Evolutionary conservation across 140 eudicot species (phyloP), one percentile per base, ranked within the genome.

Genomic region (Anethum foeniculum): DNA sequence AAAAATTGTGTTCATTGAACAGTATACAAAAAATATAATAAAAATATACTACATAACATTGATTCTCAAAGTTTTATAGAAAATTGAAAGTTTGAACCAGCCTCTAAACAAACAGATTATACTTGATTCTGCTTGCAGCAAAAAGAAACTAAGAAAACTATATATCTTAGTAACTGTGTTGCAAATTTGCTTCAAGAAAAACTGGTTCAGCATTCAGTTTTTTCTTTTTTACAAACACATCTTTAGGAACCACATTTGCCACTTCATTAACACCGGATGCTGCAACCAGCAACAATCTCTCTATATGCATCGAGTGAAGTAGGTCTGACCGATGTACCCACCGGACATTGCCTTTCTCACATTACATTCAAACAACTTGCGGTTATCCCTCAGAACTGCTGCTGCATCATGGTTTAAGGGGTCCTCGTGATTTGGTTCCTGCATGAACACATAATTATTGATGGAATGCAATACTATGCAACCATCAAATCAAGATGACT

Each of bases 341-440:
- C 97, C 94, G 48, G 75, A 18, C 90, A 91, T 89, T 30, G 94
- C 88, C 75, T 86, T 83, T 85, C 58, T 83, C 21, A 91, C 97
- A 48, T 91, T 89, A 52, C 87, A 71, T 54, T 77, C 49, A 15
- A 89, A 91, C 80, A 51, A 51, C 82, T 80, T 83, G 10, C 92
- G 94, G 60, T 86, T 91, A 76, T 89, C 92, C 88, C 97, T 91
- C 65, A 91, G 71, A 81, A 88, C 91, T 36, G 79, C 88, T 23
- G 97, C 94, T 44, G 97, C 97, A 32, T 91, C 97, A 68, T 83
- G 88, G 78, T 91, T 90, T 6, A 91, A 82, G 21, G 97, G 97
- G 85, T 91, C 97, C 85, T 86, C 97, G 81, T 84, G 85, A 79
- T 90, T 90, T 39, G 94, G 97, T 71, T 88, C 93, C 97, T 90